Conservation (phyloP, 208 protist species). For the Crithidia fasciculata region DNA sequence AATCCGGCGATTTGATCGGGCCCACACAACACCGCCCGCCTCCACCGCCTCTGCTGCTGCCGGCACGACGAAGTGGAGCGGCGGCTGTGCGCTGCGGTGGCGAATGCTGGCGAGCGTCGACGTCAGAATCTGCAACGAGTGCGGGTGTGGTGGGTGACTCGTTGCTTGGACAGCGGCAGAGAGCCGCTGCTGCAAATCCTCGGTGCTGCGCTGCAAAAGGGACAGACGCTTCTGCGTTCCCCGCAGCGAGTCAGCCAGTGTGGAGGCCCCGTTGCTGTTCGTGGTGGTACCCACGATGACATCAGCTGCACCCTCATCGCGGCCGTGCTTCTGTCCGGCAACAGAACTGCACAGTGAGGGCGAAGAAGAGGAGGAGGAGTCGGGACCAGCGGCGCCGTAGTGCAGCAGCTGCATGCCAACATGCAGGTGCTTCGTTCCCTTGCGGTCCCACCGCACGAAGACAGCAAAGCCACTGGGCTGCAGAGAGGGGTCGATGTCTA, state of each 20-base stretch:
- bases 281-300: background rate
- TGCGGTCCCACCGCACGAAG: conserved; percentile 61
- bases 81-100: conserved; percentile 37
- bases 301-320: background rate
- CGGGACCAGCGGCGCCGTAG: conserved; percentile 11
- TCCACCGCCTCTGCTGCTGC: conserved; percentile 10
- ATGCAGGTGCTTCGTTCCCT: conserved; percentile 41
- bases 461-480: conserved; percentile 45
- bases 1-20: conserved; percentile 63
- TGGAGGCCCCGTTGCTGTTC: conserved; percentile 12
- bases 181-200: conserved; percentile 38
- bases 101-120: conserved; percentile 50
- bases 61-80: conserved; percentile 59
- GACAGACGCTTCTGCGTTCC: conserved; percentile 10
- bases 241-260: conserved; percentile 19
- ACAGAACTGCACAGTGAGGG: background rate
- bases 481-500: conserved; percentile 29
- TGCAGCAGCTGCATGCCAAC: conserved; percentile 50
- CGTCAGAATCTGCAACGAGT: conserved; percentile 31
- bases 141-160: background rate
- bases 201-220: conserved; percentile 23
- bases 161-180: conserved; percentile 2
- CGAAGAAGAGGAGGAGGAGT: background rate
- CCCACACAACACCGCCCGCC: conserved; percentile 48
- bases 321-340: conserved; percentile 21